Evolutionary conservation across 1,139 yeast species (phyloP).

Genomic region (Chernovozyma aurita): DNA sequence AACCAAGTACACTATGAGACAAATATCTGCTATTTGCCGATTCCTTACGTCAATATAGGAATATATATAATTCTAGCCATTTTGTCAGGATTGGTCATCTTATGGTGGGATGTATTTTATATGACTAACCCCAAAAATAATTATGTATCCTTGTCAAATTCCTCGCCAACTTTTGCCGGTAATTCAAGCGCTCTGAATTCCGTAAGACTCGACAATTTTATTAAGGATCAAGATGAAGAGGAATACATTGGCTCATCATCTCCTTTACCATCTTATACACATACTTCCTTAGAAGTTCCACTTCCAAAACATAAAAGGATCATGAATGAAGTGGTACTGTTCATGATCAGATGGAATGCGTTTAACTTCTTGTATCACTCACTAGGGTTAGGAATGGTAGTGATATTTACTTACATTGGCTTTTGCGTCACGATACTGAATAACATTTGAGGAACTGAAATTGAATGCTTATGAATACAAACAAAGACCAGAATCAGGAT

Average conservation of each 20-base stretch:
- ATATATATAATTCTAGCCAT: conserved; percentile 38
- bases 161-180: conserved; percentile 6
- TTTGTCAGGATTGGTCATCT: conserved; percentile 23
- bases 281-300: conserved; percentile 3
- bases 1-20: conserved; percentile 30
- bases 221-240: conserved; percentile 19
- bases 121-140: conserved; percentile 11
- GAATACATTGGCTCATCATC: conserved; percentile 4
- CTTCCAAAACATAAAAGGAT: neutral
- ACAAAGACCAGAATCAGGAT: too few relatives aligned
- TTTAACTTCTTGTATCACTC: conserved; percentile 17
- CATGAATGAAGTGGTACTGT: conserved; percentile 2
- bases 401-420: conserved; percentile 18
- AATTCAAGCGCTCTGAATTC: conserved; percentile 6
- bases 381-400: conserved; percentile 13
- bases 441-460: too few relatives aligned
- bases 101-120: conserved; percentile 29
- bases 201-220: conserved; percentile 19
- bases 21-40: conserved; percentile 43
- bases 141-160: neutral
- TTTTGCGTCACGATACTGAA: neutral
- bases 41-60: conserved; percentile 43
- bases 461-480: too few relatives aligned
- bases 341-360: conserved; percentile 15
- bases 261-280: conserved; percentile 14